These are phyloP conservation scores for Urochloa ruziziensis DNA, from an alignment of 176 grass and related monocot genomes.

Conservation along the genomic window DNA sequence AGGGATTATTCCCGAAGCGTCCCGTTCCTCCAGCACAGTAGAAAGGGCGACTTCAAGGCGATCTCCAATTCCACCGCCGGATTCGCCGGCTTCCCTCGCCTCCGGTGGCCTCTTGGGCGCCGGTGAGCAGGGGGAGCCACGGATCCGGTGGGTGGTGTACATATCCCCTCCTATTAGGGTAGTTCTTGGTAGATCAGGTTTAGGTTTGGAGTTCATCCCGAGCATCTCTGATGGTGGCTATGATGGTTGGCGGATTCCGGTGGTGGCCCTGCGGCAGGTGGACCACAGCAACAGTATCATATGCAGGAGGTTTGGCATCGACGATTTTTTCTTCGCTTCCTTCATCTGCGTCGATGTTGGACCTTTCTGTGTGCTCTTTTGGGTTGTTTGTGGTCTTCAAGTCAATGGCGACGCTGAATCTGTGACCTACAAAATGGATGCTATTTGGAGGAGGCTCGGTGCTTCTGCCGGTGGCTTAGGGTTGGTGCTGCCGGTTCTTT, in stretches of 20 bases:
- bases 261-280: not conserved
- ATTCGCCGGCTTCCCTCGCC: not conserved
- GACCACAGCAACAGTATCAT: too few species aligned
- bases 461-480: not conserved
- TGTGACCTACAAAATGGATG: not conserved
- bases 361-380: not conserved
- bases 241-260: not conserved
- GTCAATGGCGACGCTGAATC: not conserved
- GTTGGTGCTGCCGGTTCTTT: not conserved
- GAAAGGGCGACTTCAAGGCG: too few species aligned
- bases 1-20: too few species aligned
- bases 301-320: too few species aligned
- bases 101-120: too few species aligned
- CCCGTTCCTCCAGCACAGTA: too few species aligned
- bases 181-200: too few species aligned
- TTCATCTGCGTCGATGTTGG: not conserved
- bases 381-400: not conserved
- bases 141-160: too few species aligned
- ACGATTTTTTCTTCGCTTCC: not conserved
- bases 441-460: not conserved
- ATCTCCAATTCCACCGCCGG: not conserved
- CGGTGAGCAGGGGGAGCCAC: too few species aligned
- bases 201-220: too few species aligned
- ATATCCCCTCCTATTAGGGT: too few species aligned
- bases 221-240: too few species aligned